Evolutionary conservation across 176 grass and related monocot genomes (phyloP), one percentile per base, ranked within the genome.

Genomic region (Hordeum marinum): DNA sequence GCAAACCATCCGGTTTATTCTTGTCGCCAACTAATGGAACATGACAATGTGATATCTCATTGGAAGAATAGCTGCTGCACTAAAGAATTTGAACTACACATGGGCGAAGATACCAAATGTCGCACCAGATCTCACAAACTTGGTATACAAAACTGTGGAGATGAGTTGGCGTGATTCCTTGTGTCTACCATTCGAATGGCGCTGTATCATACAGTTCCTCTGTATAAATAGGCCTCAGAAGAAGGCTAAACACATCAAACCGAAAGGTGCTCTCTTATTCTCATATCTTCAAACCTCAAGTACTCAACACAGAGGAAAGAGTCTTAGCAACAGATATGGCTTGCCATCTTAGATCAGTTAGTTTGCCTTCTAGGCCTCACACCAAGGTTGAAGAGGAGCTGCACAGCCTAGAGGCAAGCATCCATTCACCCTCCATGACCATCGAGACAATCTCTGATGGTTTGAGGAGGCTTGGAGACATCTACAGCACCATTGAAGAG

Each of bases 291-390:
- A 73, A 29, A 52, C 48, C 48, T 52, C 48, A 52, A 52, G 48
- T 52, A 41, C 75, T 63, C 65, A 78, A 83, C 4, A 78, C 74
- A 78, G 8, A 62, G 32, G 77, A 54, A 79, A 84, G 75, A 84
- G 68, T 40, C 52, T 37, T 42, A 71, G n/a, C 57, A 79, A 73
- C 31, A 81, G 26, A 45, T 39, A 85, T 85, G 88, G 77, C 88
- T 82, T 85, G 13, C 83, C 88, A 89, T 50, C 88, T 62, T 70
- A 85, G 82, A 77, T 89, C 88, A 85, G 85, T 85, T 72, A 89
- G 87, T 73, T 48, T 89, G 52, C 83, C 87, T 70, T 85, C 82
- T 62, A 85, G 83, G 52, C 39, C 83, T 63, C 50, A 80, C 50
- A 76, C 82, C 77, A 60, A 85, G 77, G 62, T 89, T 41, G 83